phyloP scores from a whole-genome alignment of 2,329 filamentous ascomycete genomes.

The Metarhizium album region DNA sequence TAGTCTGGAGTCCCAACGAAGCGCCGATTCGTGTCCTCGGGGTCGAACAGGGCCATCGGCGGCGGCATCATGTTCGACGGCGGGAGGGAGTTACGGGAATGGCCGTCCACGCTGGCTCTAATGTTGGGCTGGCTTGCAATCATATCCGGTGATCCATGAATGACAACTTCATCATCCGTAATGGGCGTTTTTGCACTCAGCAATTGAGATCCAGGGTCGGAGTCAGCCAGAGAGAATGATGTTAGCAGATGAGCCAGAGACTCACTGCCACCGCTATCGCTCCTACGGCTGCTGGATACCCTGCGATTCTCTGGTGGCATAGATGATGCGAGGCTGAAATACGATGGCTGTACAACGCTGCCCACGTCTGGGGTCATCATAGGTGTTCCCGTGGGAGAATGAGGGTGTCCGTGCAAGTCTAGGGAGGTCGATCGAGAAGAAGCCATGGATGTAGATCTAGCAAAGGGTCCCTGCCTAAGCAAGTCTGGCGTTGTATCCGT shows the following conservation, averaged over 20 bases:
- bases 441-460: constrained; percentile 69
- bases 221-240: constrained; percentile 63
- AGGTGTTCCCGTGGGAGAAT: constrained; percentile 77
- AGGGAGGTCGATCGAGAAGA: constrained; percentile 92
- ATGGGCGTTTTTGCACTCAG: constrained; percentile 42
- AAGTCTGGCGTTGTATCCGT: constrained; percentile 85
- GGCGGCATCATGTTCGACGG: constrained; percentile 70
- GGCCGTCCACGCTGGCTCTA: constrained; percentile 23
- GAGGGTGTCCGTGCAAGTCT: constrained; percentile 61
- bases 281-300: constrained; percentile 65
- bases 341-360: constrained; percentile 72
- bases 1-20: constrained; percentile 98
- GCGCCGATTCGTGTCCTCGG: constrained; percentile 80
- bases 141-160: constrained; percentile 68
- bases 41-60: constrained; percentile 90
- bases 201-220: constrained; percentile 28
- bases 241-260: constrained; percentile 72
- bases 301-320: constrained; percentile 48
- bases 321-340: constrained; percentile 64
- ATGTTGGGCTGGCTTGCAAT: constrained; percentile 30
- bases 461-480: constrained; percentile 85
- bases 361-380: constrained; percentile 66
- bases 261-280: constrained; percentile 88
- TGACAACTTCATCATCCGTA: constrained; percentile 66
- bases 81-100: constrained; percentile 22